Evolutionary conservation across 805 yeast species (phyloP).

Genomic region (Ogataea salicorniae): DNA sequence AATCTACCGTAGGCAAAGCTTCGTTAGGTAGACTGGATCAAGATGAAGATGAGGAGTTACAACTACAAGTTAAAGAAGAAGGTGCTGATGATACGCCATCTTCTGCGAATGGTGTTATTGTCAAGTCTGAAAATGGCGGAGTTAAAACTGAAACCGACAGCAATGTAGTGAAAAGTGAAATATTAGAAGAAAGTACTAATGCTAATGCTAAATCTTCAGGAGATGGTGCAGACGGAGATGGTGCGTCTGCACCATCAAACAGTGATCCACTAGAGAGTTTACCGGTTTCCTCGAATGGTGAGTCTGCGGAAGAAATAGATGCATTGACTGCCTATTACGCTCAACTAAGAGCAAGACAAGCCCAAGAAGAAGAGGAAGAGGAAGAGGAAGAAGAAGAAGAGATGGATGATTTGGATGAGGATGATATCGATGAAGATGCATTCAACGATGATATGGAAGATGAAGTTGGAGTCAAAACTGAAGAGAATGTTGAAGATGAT

Average conservation of each 20-base stretch:
- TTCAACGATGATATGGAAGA: conserved; percentile 21
- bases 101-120: no score
- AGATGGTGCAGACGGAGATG: conserved; percentile 1
- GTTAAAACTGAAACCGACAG: conserved; percentile 11
- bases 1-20: conserved; percentile 78
- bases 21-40: conserved; percentile 52
- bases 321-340: conserved; percentile 74
- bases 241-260: conserved; percentile 1
- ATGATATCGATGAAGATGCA: conserved; percentile 26
- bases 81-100: neutral
- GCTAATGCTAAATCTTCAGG: neutral
- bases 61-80: conserved; percentile 13
- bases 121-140: conserved; percentile 7
- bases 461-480: conserved; percentile 3
- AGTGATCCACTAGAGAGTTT: conserved; percentile 7
- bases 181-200: conserved; percentile 2
- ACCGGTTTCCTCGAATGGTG: conserved; percentile 13
- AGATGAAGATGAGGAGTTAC: conserved; percentile 33
- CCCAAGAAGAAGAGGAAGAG: conserved; percentile 54
- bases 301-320: conserved; percentile 65
- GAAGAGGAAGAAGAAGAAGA: conserved; percentile 46
- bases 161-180: neutral
- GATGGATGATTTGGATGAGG: conserved; percentile 38
- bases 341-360: conserved; percentile 65
- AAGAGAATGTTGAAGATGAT: conserved; percentile 7